Evolutionary conservation across 2,329 filamentous ascomycete genomes (phyloP).

Genomic region (Orbilia oligospora): DNA sequence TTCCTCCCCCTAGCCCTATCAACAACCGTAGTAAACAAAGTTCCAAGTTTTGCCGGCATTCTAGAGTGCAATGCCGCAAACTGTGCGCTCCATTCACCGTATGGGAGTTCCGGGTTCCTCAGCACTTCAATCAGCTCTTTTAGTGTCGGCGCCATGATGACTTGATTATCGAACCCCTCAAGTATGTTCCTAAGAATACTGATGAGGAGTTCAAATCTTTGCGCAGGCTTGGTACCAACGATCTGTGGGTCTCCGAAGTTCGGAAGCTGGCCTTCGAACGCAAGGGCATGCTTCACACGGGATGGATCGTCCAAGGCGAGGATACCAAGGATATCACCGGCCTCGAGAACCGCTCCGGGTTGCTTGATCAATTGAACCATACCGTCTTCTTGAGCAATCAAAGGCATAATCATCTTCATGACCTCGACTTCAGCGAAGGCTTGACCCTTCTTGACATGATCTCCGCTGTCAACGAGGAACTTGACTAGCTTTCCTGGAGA

Average conservation of each 20-base stretch:
- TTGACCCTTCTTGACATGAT: constrained; percentile 92
- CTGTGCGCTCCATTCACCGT: constrained; percentile 95
- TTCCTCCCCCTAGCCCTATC: constrained; percentile 84
- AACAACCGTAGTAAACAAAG: constrained; percentile 84
- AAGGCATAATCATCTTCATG: constrained; percentile 99
- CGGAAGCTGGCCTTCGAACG: constrained; percentile 91
- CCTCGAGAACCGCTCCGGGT: constrained; percentile 95
- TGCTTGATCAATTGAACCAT: constrained; percentile 99
- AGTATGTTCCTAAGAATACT: constrained; percentile 89
- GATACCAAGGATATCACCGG: constrained; percentile 98
- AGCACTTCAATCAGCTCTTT: constrained; percentile 92
- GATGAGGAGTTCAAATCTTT: constrained; percentile 83
- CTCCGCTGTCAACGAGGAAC: constrained; percentile 94
- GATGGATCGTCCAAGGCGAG: constrained; percentile 94
- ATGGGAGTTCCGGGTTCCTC: constrained; percentile 89
- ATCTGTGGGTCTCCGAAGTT: constrained; percentile 88
- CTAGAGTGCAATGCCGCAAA: constrained; percentile 96
- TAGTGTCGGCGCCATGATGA: constrained; percentile 90
- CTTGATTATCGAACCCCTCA: constrained; percentile 94
- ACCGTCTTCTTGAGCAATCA: constrained; percentile 94
- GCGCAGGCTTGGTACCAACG: constrained; percentile 89
- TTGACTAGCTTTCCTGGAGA: constrained; percentile 98
- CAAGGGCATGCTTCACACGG: constrained; percentile 95
- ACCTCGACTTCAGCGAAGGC: constrained; percentile 97
- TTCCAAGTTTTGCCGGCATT: constrained; percentile 94